Conservation (phyloP, 805 yeast genomes). For the Ogataea zsoltii region DNA sequence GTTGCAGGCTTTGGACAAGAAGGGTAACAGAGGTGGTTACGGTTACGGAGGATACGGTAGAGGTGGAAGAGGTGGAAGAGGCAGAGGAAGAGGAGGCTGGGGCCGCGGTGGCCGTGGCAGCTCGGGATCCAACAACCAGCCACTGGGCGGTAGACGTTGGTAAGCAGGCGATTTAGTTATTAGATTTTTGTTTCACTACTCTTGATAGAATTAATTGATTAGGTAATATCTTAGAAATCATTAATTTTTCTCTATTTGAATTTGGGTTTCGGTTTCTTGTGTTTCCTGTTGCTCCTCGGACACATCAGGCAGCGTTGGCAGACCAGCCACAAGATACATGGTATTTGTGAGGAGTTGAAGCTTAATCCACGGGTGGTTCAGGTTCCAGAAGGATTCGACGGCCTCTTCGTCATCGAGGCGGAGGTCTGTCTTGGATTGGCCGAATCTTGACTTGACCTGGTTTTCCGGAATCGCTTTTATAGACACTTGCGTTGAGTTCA, state of each 20-base stretch:
- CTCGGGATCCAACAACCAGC: constrained; percentile 50
- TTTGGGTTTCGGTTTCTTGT: not conserved
- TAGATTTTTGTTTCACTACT: not conserved
- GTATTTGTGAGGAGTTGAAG: constrained; percentile 19
- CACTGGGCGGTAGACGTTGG: constrained; percentile 41
- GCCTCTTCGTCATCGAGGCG: constrained; percentile 11
- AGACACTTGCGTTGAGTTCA: constrained; percentile 6
- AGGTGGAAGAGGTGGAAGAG: constrained; percentile 51
- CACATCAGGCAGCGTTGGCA: constrained; percentile 15
- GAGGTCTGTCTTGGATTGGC: constrained; percentile 10
- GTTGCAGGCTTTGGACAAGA: constrained; percentile 73
- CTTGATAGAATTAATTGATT: not conserved
- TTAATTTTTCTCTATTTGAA: too few species aligned
- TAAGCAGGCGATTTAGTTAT: not conserved
- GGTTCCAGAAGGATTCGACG: constrained; percentile 20
- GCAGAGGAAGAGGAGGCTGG: constrained; percentile 48
- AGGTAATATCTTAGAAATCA: not conserved
- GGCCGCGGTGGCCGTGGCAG: constrained; percentile 37
- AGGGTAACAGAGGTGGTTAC: constrained; percentile 65
- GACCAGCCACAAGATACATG: constrained; percentile 18
- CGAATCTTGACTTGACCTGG: constrained; percentile 15
- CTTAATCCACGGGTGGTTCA: constrained; percentile 23
- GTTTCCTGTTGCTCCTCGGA: constrained; percentile 1
- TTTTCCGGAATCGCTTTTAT: constrained; percentile 16
- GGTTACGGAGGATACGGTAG: constrained; percentile 59